Evolutionary conservation across 75 land plant genomes (phyloP), one percentile per base, ranked within the genome.

Genomic region (Selaginella moellendorffii): DNA sequence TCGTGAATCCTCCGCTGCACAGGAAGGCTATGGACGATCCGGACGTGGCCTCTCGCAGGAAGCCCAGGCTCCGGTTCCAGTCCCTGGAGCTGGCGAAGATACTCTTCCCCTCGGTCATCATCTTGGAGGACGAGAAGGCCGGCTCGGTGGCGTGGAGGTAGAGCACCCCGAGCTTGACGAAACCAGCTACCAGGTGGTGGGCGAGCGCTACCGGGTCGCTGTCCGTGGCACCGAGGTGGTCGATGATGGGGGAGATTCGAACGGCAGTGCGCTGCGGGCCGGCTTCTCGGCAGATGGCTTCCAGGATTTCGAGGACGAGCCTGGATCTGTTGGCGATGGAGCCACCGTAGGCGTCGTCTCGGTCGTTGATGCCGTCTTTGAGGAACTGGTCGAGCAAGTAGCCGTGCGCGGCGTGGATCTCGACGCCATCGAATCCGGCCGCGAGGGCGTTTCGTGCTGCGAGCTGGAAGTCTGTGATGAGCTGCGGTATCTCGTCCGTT

Each of bases 211-310:
- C 53, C 14, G 90, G 90, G 52, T 81, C 69, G 0, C 86, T 82
- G 66, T 81, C 90, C 1, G 29, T 42, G 26, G 90, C 90, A 52
- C 84, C 90, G 8, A 86, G 75, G 70, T 86, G 90, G 54, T 86
- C 90, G 0, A 86, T 81, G 18, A 86, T 80, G 0, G 90, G 90
- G 19, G 90, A 86, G 17, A 86, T 63, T 62, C 87, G 68, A 14
- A 86, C 72, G 8, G 71, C 83, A 5, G 79, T 79, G 22, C 76
- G 74, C 23, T 67, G 64, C 1, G 76, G 46, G 0, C 87, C 87
- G 20, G 83, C 58, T 28, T 83, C 90, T 1, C 53, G 52, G 8
- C 31, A 65, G 0, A 83, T 76, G 17, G 76, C 67, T 10, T 46
- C 63, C 29, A 80, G 28, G 21, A 86, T 63, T 65, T 81, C 62